A percentile compares a stretch with the other conserved stretches of the same genome.
These are phyloP conservation scores for Schwanniomyces polymorphus DNA, from an alignment of 805 yeast species.

Conservation along the genomic window DNA sequence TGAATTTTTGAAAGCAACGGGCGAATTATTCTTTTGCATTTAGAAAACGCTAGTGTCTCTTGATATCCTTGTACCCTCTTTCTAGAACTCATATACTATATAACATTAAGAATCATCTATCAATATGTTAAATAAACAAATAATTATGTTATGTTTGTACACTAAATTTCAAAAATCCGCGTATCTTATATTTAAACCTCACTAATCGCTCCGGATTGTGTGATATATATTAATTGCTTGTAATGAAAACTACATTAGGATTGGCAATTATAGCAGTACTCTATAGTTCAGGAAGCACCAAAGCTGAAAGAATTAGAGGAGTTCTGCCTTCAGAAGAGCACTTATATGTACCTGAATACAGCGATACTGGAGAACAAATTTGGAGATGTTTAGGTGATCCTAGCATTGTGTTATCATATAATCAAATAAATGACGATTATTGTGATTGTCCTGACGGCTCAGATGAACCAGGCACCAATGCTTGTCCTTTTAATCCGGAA, in stretches of 20 bases:
- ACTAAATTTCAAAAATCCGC: background rate
- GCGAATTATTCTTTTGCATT: slow-evolving; percentile 34
- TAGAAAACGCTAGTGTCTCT: slow-evolving; percentile 14
- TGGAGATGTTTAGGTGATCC: slow-evolving; percentile 77
- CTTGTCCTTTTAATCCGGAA: slow-evolving; percentile 50
- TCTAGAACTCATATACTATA: slow-evolving; percentile 1
- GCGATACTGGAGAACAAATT: slow-evolving; percentile 31
- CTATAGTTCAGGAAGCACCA: background rate
- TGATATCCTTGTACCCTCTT: background rate
- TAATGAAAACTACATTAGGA: background rate
- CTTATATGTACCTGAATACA: slow-evolving; percentile 50
- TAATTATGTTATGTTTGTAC: background rate
- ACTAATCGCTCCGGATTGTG: background rate
- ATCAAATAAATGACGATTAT: slow-evolving; percentile 79
- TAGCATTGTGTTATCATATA: slow-evolving; percentile 55
- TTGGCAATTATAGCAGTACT: background rate
- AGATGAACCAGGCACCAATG: slow-evolving; percentile 95
- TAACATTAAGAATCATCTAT: background rate
- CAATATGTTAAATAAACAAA: background rate
- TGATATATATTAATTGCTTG: background rate
- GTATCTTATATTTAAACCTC: background rate
- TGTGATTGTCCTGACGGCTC: slow-evolving; percentile 98
- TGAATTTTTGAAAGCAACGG: slow-evolving; percentile 39
- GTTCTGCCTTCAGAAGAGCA: slow-evolving; percentile 38
- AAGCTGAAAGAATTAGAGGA: slow-evolving; percentile 21